Conservation (phyloP, 2,329 filamentous ascomycete genomes). For the Dichotomopilus funicola region DNA sequence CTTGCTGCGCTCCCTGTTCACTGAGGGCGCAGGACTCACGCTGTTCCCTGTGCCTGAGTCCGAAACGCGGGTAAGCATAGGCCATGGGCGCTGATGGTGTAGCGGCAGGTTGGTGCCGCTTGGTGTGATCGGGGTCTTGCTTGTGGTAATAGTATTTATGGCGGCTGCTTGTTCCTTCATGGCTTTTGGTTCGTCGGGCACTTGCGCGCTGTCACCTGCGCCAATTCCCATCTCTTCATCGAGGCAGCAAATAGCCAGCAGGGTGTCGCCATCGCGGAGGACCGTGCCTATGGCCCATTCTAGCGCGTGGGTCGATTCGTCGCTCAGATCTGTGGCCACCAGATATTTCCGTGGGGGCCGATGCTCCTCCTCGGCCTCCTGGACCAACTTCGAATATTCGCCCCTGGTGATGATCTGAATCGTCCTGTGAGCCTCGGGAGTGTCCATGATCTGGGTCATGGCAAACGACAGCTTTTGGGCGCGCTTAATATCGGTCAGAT, state of each 20-base stretch:
- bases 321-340: conserved; percentile 90
- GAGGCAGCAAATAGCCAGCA: conserved; percentile 88
- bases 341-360: conserved; percentile 81
- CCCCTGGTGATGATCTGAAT: conserved; percentile 88
- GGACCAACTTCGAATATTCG: conserved; percentile 69
- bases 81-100: conserved; percentile 28
- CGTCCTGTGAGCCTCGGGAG: conserved; percentile 69
- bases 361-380: conserved; percentile 71
- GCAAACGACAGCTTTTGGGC: conserved; percentile 80
- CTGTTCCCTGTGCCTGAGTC: conserved; percentile 25
- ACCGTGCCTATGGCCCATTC: conserved; percentile 98
- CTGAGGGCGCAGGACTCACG: conserved; percentile 42
- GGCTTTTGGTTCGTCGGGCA: conserved; percentile 66
- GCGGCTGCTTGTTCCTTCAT: conserved; percentile 70
- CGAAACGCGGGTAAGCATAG: conserved; percentile 26
- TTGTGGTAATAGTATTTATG: conserved; percentile 55
- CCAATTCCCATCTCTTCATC: conserved; percentile 73
- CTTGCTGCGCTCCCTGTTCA: conserved; percentile 46
- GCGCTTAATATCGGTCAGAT: conserved; percentile 75
- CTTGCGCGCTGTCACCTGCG: conserved; percentile 42
- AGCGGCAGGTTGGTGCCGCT: conserved; percentile 28
- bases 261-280: conserved; percentile 84
- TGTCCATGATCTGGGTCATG: conserved; percentile 72
- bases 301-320: conserved; percentile 88
- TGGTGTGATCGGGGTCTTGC: conserved; percentile 29